phyloP scores from a whole-genome alignment of 2,329 filamentous ascomycete genomes.

The Trichoderma pleuroti region DNA sequence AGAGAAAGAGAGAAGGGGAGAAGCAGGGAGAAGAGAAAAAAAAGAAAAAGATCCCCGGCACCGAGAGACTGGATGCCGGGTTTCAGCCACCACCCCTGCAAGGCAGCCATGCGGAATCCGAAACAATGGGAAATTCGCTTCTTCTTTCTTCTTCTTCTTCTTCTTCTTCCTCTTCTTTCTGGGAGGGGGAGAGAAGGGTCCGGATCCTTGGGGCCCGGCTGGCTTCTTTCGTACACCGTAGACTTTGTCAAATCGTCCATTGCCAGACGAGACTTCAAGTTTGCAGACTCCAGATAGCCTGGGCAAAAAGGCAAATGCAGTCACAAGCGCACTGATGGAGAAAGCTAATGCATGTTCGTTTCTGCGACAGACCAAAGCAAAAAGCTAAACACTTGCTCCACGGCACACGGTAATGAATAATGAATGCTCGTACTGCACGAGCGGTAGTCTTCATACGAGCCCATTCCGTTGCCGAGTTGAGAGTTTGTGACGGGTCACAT shows the following conservation, averaged over 20 bases:
- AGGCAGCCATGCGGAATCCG: constrained; percentile 11
- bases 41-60: neutral
- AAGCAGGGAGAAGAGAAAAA: neutral
- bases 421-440: neutral
- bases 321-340: neutral
- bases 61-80: constrained; percentile 6
- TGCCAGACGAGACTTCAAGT: neutral
- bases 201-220: neutral
- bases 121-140: constrained; percentile 13
- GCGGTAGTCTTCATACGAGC: neutral
- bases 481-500: constrained; percentile 8
- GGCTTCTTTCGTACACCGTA: neutral
- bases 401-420: neutral
- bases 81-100: neutral
- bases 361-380: neutral
- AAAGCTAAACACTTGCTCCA: neutral
- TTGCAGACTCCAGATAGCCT: neutral
- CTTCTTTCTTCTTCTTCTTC: neutral
- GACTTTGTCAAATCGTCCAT: neutral
- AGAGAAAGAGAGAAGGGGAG: neutral
- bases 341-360: neutral
- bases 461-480: neutral
- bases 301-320: neutral
- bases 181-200: neutral
- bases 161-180: neutral